phyloP scores from a whole-genome alignment of 129 eudicot species.

The Logfia minima region DNA sequence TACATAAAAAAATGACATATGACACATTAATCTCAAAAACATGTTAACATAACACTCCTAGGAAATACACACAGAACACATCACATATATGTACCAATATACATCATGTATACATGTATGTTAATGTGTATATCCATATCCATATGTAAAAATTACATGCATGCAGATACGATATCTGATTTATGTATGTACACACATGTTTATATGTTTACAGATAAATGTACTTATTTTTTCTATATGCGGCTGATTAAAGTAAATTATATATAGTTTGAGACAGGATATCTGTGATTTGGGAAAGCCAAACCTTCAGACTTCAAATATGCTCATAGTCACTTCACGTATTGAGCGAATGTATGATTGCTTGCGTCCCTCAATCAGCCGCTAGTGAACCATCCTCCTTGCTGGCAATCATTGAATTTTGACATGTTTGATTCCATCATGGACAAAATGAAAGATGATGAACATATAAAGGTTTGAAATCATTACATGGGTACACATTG shows the following conservation, averaged over 20 bases:
- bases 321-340: constrained; percentile 66
- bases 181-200: background rate
- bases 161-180: background rate
- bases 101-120: background rate
- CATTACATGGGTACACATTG: background rate
- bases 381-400: constrained; percentile 11
- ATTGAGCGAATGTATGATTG: constrained; percentile 78
- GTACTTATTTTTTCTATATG: background rate
- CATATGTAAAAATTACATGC: background rate
- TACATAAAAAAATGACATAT: background rate
- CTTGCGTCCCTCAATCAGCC: constrained; percentile 69
- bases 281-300: constrained; percentile 77
- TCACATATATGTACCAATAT: background rate
- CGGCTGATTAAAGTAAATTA: constrained; percentile 19
- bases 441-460: background rate
- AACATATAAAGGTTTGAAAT: background rate
- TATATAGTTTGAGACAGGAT: constrained; percentile 79
- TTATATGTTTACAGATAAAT: constrained; percentile 7
- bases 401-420: constrained; percentile 3
- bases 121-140: background rate
- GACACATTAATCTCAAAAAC: background rate
- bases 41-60: background rate
- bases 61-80: background rate
- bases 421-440: background rate
- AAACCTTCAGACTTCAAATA: constrained; percentile 54